phyloP scores from a whole-genome alignment of 371 early-diverging fungal genomes.

The Mortierella sp. region DNA sequence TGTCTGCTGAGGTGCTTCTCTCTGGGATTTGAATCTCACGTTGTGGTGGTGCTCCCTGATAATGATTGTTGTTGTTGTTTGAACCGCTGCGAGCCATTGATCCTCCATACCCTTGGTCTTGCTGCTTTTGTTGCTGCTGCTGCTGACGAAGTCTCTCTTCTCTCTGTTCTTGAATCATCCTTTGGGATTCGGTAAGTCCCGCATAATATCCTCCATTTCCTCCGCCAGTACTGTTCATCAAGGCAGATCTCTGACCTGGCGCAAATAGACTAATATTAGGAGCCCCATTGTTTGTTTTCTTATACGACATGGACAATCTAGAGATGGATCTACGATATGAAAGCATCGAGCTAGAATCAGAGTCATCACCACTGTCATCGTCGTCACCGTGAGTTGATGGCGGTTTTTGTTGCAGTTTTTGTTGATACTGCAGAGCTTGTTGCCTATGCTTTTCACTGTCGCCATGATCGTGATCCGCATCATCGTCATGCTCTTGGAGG shows the following conservation, averaged over 20 bases:
- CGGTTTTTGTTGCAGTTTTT: constrained; percentile 54
- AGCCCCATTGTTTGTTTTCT: constrained; percentile 25
- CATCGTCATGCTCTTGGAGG: constrained; percentile 40
- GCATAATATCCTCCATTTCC: constrained; percentile 7
- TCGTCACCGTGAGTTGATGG: constrained; percentile 45
- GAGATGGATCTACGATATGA: constrained; percentile 47
- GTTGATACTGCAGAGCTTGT: constrained; percentile 56
- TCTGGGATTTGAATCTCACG: constrained; percentile 26
- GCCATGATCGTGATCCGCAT: constrained; percentile 15
- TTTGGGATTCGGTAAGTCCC: constrained; percentile 38
- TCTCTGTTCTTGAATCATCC: constrained; percentile 55
- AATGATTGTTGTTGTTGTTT: constrained; percentile 1
- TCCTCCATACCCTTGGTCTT: constrained; percentile 1
- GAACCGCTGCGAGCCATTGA: constrained; percentile 13
- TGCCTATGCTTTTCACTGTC: constrained; percentile 43
- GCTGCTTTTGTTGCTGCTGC: constrained; percentile 10
- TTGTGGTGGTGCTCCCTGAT: background rate
- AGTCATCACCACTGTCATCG: constrained; percentile 55
- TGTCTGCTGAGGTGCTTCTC: constrained; percentile 43
- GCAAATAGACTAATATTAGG: constrained; percentile 54
- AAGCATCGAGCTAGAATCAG: constrained; percentile 45
- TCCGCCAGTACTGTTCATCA: constrained; percentile 24
- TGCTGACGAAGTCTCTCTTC: constrained; percentile 54
- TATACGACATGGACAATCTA: constrained; percentile 45
- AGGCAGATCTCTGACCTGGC: constrained; percentile 42